These are phyloP conservation scores for Mortierella alpina DNA, from an alignment of 192 early-diverging fungal genomes.

Conservation along the genomic window DNA sequence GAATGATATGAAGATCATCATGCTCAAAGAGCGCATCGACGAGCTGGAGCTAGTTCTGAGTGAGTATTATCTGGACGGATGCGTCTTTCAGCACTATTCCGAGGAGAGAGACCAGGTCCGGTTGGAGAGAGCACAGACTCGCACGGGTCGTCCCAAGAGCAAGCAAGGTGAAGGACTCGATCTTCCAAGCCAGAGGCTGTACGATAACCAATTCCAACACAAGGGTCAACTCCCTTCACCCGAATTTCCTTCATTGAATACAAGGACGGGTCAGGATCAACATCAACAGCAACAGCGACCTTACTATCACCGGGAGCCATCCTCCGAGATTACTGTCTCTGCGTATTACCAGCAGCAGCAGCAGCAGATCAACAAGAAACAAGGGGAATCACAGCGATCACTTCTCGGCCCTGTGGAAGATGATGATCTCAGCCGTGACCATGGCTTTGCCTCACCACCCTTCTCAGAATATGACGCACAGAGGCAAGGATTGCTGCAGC, in stretches of 20 bases:
- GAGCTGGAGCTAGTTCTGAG: conserved; percentile 40
- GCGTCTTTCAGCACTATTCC: conserved; percentile 19
- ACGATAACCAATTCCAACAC: conserved; percentile 33
- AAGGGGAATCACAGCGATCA: not conserved
- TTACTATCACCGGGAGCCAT: not conserved
- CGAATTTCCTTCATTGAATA: not conserved
- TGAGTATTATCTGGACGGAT: conserved; percentile 34
- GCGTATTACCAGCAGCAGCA: conserved; percentile 25
- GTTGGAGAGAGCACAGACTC: not conserved
- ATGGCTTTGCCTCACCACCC: not conserved
- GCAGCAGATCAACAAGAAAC: conserved; percentile 13
- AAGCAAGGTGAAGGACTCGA: too few relatives aligned
- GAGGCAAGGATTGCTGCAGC: conserved; percentile 11
- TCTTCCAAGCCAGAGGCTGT: conserved; percentile 17
- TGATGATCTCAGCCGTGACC: not conserved
- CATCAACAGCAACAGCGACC: not conserved
- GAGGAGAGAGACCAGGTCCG: not conserved
- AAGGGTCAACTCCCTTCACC: conserved; percentile 22
- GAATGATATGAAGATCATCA: conserved; percentile 4
- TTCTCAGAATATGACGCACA: not conserved
- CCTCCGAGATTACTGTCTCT: conserved; percentile 7
- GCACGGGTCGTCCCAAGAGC: not conserved
- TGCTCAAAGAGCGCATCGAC: conserved; percentile 42
- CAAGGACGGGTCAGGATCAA: not conserved
- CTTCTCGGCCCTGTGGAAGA: not conserved